A percentile compares a stretch with the other conserved stretches of the same genome.
These are phyloP conservation scores for Viola odorata DNA, from an alignment of 345 rosid species.

Conservation along the genomic window DNA sequence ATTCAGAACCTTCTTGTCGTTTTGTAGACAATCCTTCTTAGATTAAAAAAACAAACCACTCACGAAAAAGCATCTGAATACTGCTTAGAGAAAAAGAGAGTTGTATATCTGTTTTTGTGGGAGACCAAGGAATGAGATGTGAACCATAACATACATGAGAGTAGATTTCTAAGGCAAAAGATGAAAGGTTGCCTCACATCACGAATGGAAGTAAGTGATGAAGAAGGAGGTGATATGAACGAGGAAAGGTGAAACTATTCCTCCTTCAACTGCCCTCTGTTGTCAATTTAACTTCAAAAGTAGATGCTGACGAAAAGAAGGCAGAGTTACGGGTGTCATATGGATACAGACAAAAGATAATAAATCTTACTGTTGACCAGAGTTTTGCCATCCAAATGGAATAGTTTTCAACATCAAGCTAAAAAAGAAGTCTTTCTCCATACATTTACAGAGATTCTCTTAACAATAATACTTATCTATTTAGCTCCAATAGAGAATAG, in stretches of 20 bases:
- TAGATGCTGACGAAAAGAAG: background rate
- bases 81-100: too few relatives aligned
- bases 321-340: background rate
- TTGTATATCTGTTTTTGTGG: too few relatives aligned
- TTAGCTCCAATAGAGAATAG: conserved; percentile 14
- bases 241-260: conserved; percentile 4
- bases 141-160: conserved; percentile 4
- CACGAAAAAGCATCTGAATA: conserved; percentile 7
- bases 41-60: conserved; percentile 6
- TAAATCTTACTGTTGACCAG: conserved; percentile 4
- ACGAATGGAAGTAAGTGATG: conserved; percentile 6
- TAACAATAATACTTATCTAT: conserved; percentile 16
- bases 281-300: conserved; percentile 5
- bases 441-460: conserved; percentile 16
- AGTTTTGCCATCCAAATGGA: background rate
- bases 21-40: background rate
- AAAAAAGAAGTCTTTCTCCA: conserved; percentile 7
- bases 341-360: conserved; percentile 3
- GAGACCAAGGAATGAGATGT: background rate
- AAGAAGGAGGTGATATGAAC: conserved; percentile 14
- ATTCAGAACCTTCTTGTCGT: conserved; percentile 1
- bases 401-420: conserved; percentile 11
- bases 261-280: background rate
- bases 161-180: background rate
- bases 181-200: conserved; percentile 1